phyloP scores from a whole-genome alignment of 352 stramenopile genomes.

The Globisporangium splendens region DNA sequence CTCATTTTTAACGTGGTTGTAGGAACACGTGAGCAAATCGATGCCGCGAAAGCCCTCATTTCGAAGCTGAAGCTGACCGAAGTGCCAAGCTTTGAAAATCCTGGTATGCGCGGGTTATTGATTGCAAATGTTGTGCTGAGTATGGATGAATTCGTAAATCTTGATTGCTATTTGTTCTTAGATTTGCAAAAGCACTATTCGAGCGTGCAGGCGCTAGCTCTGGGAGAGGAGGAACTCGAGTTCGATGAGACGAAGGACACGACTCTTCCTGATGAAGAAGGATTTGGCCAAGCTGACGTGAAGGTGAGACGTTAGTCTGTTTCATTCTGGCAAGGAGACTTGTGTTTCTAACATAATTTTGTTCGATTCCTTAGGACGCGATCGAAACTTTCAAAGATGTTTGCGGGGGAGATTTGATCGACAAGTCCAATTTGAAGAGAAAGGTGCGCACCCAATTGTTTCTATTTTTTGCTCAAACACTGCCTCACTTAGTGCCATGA shows the following conservation, averaged over 20 bases:
- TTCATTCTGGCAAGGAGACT: too few species aligned
- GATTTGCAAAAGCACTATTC: slow-evolving; percentile 86
- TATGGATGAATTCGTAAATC: not conserved
- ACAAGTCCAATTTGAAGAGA: slow-evolving; percentile 45
- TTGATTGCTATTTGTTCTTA: slow-evolving; percentile 13
- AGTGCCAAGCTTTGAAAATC: slow-evolving; percentile 81
- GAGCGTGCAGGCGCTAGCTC: slow-evolving; percentile 68
- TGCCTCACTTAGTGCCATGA: not conserved
- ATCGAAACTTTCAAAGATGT: slow-evolving; percentile 42
- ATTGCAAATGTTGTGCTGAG: not conserved
- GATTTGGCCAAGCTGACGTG: slow-evolving; percentile 64
- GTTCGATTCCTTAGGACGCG: slow-evolving; percentile 25
- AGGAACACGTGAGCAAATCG: slow-evolving; percentile 55
- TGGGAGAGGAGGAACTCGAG: slow-evolving; percentile 66
- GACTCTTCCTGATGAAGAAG: slow-evolving; percentile 68
- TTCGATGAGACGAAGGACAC: slow-evolving; percentile 79
- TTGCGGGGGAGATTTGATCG: slow-evolving; percentile 49
- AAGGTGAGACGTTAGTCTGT: slow-evolving; percentile 27
- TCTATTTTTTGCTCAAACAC: not conserved
- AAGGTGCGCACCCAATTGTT: slow-evolving; percentile 25
- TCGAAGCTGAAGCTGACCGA: slow-evolving; percentile 65
- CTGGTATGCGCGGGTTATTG: slow-evolving; percentile 35
- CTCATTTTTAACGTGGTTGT: slow-evolving; percentile 8
- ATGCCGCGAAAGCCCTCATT: slow-evolving; percentile 65
- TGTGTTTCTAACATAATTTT: not conserved